Percentiles rank a stretch among this genome's conserved stretches.
Conservation (phyloP, 306 rosid genomes). For the Pterocarpus macrocarpus region DNA sequence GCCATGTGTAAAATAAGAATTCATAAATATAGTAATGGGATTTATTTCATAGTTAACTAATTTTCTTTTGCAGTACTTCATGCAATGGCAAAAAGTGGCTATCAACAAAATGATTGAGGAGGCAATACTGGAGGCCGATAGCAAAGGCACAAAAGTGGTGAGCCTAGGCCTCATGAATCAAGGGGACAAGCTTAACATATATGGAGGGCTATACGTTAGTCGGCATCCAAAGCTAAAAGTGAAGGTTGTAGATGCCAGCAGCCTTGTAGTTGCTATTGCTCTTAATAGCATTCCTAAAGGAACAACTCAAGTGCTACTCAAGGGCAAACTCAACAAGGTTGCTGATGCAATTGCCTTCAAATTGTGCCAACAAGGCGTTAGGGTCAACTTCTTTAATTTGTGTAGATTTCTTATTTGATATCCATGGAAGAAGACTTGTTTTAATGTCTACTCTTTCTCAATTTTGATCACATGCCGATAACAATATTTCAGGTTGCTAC, state of each 20-base stretch:
- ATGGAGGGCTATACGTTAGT: too few species aligned
- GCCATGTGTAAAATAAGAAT: too few species aligned
- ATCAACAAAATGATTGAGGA: too few species aligned
- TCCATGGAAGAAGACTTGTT: too few species aligned
- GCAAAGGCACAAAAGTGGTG: constrained; percentile 54
- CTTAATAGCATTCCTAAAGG: constrained; percentile 67
- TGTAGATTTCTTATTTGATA: too few species aligned
- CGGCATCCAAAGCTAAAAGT: constrained; percentile 64
- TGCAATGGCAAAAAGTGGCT: too few species aligned
- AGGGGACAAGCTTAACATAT: too few species aligned
- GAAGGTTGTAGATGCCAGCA: constrained; percentile 81
- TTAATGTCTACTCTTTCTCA: too few species aligned
- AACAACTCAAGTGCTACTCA: too few species aligned
- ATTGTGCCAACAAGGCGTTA: constrained; percentile 61
- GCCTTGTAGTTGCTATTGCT: constrained; percentile 66
- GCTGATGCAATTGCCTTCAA: constrained; percentile 64
- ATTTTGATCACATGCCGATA: not conserved
- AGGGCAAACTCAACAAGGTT: constrained; percentile 74
- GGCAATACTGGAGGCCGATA: constrained; percentile 56
- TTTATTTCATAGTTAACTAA: not conserved
- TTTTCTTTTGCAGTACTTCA: too few species aligned
- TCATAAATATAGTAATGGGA: too few species aligned
- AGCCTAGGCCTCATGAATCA: constrained; percentile 61
- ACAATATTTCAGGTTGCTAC: constrained; percentile 61
- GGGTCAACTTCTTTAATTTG: too few species aligned